These are phyloP conservation scores for Corynascus novoguineensis DNA, from an alignment of 495 filamentous ascomycete species.

Conservation along the genomic window DNA sequence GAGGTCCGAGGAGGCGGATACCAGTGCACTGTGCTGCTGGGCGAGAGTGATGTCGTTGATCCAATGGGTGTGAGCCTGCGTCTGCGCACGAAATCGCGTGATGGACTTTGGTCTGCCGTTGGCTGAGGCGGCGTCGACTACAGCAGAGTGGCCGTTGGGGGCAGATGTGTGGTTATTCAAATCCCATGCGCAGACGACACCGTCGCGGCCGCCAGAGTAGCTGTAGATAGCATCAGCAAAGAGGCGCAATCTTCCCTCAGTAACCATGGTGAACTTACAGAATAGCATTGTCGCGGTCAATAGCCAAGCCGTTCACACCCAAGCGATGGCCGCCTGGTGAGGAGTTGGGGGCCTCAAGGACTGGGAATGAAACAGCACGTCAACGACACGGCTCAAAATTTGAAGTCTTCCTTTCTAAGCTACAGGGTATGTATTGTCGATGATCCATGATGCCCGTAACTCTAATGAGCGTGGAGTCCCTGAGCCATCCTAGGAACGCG, in stretches of 20 bases:
- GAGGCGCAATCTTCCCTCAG: no score
- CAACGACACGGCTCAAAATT: not conserved
- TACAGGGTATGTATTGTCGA: not conserved
- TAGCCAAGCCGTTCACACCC: constrained; percentile 87
- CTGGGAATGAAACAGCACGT: constrained; percentile 40
- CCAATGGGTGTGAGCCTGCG: constrained; percentile 98
- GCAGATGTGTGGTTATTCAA: constrained; percentile 52
- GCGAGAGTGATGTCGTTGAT: constrained; percentile 93
- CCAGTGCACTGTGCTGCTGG: constrained; percentile 72
- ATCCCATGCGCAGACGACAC: constrained; percentile 94
- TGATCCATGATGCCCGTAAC: not conserved
- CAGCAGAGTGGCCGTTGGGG: constrained; percentile 28
- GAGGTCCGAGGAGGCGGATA: constrained; percentile 92
- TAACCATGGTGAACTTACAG: constrained; percentile 61
- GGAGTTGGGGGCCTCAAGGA: constrained; percentile 89
- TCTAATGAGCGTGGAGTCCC: no score
- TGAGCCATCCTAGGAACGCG: not conserved
- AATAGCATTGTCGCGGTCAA: constrained; percentile 78
- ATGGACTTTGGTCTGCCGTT: constrained; percentile 35
- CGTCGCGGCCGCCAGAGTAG: constrained; percentile 93
- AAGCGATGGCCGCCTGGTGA: constrained; percentile 80
- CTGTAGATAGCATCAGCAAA: constrained; percentile 45
- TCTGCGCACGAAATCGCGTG: constrained; percentile 78
- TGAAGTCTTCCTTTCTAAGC: not conserved
- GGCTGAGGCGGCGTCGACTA: constrained; percentile 24